These are phyloP conservation scores for Claviceps fusiformis DNA, from an alignment of 2,329 filamentous ascomycete genomes.

Conservation along the genomic window DNA sequence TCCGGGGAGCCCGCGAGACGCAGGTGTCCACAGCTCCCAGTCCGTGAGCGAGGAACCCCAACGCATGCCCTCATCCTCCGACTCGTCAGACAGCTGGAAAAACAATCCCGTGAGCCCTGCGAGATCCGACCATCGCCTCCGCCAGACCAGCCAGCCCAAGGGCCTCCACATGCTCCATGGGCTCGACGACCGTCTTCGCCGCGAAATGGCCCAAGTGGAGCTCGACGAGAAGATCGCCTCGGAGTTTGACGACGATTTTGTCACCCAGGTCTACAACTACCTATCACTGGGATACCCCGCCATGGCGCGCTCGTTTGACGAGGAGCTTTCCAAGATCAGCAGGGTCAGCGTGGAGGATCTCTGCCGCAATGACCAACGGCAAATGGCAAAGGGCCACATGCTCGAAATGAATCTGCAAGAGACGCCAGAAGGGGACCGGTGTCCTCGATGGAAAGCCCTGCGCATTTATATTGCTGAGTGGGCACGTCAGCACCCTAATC, in stretches of 20 bases:
- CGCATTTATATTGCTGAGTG: conserved; percentile 77
- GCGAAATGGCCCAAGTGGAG: conserved; percentile 36
- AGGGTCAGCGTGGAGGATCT: conserved; percentile 56
- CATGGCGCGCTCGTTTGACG: conserved; percentile 69
- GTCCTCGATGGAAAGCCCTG: conserved; percentile 68
- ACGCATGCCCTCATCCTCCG: conserved; percentile 14
- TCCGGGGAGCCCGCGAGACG: conserved; percentile 27
- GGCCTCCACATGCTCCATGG: conserved; percentile 35
- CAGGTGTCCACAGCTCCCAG: conserved; percentile 26
- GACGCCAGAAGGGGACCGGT: conserved; percentile 36
- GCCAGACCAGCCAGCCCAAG: conserved; percentile 21
- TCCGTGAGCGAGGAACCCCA: conserved; percentile 28
- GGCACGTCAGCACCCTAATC: conserved; percentile 72
- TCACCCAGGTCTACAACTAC: conserved; percentile 96
- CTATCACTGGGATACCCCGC: conserved; percentile 84
- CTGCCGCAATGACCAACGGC: conserved; percentile 51
- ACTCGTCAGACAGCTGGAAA: conserved; percentile 8
- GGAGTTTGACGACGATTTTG: conserved; percentile 73
- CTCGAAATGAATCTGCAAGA: conserved; percentile 35
- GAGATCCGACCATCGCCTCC: conserved; percentile 14
- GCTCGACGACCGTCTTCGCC: conserved; percentile 36
- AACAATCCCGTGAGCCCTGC: conserved; percentile 7
- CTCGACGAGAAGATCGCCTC: conserved; percentile 37
- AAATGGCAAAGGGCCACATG: conserved; percentile 60
- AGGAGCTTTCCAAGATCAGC: conserved; percentile 72